Base-by-base conservation (phyloP, 208 protist genomes). In the Acanthamoeba triangularis region DNA sequence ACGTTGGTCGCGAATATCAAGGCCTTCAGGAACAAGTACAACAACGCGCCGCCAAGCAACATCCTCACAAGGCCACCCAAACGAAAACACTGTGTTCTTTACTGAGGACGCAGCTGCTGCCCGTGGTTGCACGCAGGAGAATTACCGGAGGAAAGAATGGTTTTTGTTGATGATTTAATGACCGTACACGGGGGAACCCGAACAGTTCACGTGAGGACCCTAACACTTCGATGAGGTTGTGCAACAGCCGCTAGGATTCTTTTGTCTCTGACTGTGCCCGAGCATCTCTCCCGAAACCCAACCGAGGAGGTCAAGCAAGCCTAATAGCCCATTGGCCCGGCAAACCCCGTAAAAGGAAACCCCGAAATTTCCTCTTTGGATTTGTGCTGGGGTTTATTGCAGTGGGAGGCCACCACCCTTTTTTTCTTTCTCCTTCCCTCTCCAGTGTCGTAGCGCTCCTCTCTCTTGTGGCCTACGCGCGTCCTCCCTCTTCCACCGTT, bases 1-100 rank as follows among this genome's bases (percentile, higher is more conserved):
- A 33, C 93, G 10, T 35, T 96, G 20, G 85, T 96, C n/a, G 47
- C 65, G 56, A 28, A 95, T 28, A 78, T 96, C 44, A 76, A 96
- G 49, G 63, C 13, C 11, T 49, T n/a, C 14, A 49, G 63, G 47
- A 30, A 7, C 4, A 72, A 72, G 54, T 44, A 72, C 87, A 72
- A 93, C 56, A 76, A 76, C 37, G 54, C 25, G 13, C 35, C 35
- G 87, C 35, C 35, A 56, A 93, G n/a, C 41, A 76, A 76, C 54
- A 44, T 61, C n/a, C 69, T 78, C 33, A 44, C 69, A 0, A 78
- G 69, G 20, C 69, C 69, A 14, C 30, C 30, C 10, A 78, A 78
- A 30, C 30, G 25, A 78, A 78, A 78, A 78, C 25, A 65, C 10
- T 65, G 59, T 30, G 7, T 16, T 20, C 59, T 65, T 30, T 65